Conservation (phyloP, 164 flowering plant species). For the Paratinospora sagittata region DNA sequence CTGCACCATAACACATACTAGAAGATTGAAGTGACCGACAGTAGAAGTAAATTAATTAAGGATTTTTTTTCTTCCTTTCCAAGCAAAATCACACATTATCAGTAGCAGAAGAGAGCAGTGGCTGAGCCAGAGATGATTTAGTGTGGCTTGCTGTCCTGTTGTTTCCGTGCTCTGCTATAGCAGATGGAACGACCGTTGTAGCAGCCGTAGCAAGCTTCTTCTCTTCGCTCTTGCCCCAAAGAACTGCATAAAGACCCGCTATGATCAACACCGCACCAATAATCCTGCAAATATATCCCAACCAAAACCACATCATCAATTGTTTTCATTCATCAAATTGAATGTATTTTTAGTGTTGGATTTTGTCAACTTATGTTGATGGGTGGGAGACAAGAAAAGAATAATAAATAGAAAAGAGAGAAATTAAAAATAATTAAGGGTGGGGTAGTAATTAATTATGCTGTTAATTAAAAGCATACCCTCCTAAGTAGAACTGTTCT, state of each 20-base stretch:
- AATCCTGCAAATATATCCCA: conserved; percentile 59
- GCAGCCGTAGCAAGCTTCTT: too few species aligned
- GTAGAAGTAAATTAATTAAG: too few species aligned
- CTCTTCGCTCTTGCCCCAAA: too few species aligned
- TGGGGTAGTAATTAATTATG: too few species aligned
- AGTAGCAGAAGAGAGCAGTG: conserved; percentile 64
- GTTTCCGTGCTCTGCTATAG: too few species aligned
- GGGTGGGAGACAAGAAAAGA: neutral
- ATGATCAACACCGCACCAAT: conserved; percentile 92
- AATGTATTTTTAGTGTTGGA: too few species aligned
- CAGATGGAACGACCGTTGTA: too few species aligned
- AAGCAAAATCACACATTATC: conserved; percentile 49
- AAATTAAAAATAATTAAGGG: neutral
- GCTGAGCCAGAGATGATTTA: too few species aligned
- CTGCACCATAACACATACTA: neutral
- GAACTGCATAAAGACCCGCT: too few species aligned
- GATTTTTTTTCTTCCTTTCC: neutral
- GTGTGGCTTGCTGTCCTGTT: too few species aligned
- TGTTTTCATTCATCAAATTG: too few species aligned
- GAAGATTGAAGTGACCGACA: neutral
- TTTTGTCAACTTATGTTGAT: neutral
- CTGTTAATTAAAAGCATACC: too few species aligned
- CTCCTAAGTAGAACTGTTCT: conserved; percentile 98
- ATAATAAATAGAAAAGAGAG: neutral
- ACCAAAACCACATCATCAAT: neutral